Conservation (phyloP, 2,329 filamentous ascomycete genomes). For the Rosellinia necatrix region DNA sequence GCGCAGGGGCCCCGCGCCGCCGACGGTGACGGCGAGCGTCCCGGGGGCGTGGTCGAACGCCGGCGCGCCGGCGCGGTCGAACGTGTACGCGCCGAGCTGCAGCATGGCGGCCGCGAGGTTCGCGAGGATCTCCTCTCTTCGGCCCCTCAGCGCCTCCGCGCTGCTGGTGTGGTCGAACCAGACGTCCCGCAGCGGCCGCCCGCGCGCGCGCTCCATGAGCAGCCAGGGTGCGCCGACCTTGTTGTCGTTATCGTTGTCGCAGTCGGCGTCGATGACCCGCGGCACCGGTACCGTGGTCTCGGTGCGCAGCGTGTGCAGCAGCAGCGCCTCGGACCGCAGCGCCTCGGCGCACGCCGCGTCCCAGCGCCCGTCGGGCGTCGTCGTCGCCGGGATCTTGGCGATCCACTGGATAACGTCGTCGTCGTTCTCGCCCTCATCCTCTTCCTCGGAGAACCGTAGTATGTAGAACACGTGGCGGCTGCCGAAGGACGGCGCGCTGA, state of each 20-base stretch:
- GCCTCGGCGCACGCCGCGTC: conserved; percentile 24
- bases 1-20: conserved; percentile 23
- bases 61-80: conserved; percentile 30
- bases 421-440: neutral
- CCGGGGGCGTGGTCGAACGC: conserved; percentile 22
- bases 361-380: conserved; percentile 30
- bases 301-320: conserved; percentile 29
- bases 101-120: conserved; percentile 31
- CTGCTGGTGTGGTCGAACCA: conserved; percentile 30
- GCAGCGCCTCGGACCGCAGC: conserved; percentile 31
- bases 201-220: conserved; percentile 29
- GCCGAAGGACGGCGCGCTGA: conserved; percentile 30
- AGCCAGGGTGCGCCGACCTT: conserved; percentile 20
- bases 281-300: conserved; percentile 31
- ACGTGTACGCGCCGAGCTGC: conserved; percentile 30
- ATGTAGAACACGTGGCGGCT: conserved; percentile 33
- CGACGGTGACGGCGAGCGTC: conserved; percentile 20
- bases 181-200: conserved; percentile 29
- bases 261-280: conserved; percentile 32
- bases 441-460: conserved; percentile 24
- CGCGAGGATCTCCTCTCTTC: conserved; percentile 23
- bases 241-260: conserved; percentile 12
- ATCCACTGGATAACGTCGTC: conserved; percentile 28
- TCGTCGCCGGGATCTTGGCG: conserved; percentile 33
- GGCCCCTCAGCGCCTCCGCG: neutral